Evolutionary conservation across 257 asterid species (phyloP), one percentile per base, ranked within the genome.

Genomic region (Ajuga chamaepitys): DNA sequence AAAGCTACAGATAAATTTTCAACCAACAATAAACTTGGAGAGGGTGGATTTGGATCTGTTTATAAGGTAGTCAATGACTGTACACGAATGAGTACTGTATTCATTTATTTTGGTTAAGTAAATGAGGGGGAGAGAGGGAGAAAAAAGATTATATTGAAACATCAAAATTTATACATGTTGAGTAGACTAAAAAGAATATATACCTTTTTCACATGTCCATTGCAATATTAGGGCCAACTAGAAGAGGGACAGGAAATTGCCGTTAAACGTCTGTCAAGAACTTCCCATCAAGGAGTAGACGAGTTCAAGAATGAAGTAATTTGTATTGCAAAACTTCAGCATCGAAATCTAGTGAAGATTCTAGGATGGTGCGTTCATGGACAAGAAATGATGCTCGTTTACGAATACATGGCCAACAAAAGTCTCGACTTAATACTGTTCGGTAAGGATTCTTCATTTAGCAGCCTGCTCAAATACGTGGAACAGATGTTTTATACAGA

Each of bases 291-390:
- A 67, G 82, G 86, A 61, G 56, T 63, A 5, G 51, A 22, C 14
- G 83, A 81, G 48, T 81, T 81, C 66, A 75, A 66, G 73, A 81
- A 78, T n/a, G 84, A 81, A 67, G 78, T 73, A 3, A 55, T 72
- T 3, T 64, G 72, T 7, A 59, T 75, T 11, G 77, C 82, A 3
- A 78, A 75, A 51, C 81, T 78, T 46, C 86, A 81, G 58, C 86
- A 81, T 37, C 68, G 86, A 2, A 81, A 82, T 62, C 84, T 82
- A 0, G 87, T 79, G 44, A 76, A 42, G 46, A 78, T 82, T 34
- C 30, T 78, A 4, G 84, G 87, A 35, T 76, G 78, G 32, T 76
- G 83, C 79, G 66, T 66, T 10, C 32, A 58, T 11, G 79, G 79
- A 35, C 66, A 62, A 1, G 81, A 82, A 48, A 48, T 35, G 14